Conservation (phyloP, 768 basidiomycete genomes). For the Grammothele lineata region DNA sequence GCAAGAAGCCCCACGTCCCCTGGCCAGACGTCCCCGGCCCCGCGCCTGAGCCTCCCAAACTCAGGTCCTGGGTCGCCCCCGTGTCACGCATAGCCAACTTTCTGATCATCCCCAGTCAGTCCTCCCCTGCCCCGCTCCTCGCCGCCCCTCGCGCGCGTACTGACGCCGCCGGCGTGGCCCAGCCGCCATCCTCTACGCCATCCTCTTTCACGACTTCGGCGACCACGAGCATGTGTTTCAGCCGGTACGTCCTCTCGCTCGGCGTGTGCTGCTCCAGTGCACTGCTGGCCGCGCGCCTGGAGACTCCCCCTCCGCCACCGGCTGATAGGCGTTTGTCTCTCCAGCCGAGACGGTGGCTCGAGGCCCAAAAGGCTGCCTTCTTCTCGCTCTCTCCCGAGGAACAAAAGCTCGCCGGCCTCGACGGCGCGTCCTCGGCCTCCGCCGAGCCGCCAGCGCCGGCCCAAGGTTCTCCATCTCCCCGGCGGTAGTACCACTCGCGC, state of each 20-base stretch:
- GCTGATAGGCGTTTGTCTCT: too few species aligned
- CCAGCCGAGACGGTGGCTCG: slow-evolving; percentile 60
- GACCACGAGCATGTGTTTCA: slow-evolving; percentile 69
- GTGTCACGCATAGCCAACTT: slow-evolving; percentile 48
- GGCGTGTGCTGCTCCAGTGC: too few species aligned
- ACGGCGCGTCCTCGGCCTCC: too few species aligned
- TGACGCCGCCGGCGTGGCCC: slow-evolving; percentile 2
- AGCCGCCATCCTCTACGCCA: slow-evolving; percentile 53
- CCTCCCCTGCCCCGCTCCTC: not conserved
- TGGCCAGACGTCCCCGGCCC: slow-evolving; percentile 4
- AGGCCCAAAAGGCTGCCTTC: slow-evolving; percentile 44
- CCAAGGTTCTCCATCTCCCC: too few species aligned
- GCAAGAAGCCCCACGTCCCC: slow-evolving; percentile 5
- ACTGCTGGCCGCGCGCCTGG: not conserved
- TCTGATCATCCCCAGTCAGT: slow-evolving; percentile 52
- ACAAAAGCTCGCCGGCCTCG: slow-evolving; percentile 30
- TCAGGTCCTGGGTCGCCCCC: slow-evolving; percentile 24
- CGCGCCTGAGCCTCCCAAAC: slow-evolving; percentile 1
- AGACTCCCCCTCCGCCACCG: slow-evolving; percentile 2
- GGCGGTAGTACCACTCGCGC: too few species aligned
- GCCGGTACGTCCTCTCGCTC: slow-evolving; percentile 42
- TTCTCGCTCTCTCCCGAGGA: slow-evolving; percentile 60
- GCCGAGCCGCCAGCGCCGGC: not conserved
- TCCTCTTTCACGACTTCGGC: slow-evolving; percentile 65
- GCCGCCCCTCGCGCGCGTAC: not conserved